Conservation (phyloP, 441 rosid genomes). For the Sinapis alba region DNA sequence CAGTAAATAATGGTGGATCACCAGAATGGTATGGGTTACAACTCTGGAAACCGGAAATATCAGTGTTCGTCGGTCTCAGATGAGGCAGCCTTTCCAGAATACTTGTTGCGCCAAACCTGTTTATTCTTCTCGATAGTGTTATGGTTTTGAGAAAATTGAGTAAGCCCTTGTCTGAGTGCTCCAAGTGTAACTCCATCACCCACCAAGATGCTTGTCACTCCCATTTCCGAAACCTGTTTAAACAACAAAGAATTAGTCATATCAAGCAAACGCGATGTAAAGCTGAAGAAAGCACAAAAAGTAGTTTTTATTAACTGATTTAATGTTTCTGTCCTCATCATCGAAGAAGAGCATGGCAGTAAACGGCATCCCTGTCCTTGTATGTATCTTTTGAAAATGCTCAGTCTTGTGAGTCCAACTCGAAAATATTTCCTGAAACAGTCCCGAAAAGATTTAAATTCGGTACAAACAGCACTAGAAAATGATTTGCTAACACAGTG, state of each 20-base stretch:
- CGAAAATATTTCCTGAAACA: constrained; percentile 72
- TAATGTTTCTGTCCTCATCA: constrained; percentile 80
- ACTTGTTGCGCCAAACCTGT: constrained; percentile 63
- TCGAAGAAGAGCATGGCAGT: constrained; percentile 85
- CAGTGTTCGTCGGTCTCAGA: constrained; percentile 45
- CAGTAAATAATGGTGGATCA: not conserved
- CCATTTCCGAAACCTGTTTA: constrained; percentile 81
- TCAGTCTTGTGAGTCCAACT: constrained; percentile 87
- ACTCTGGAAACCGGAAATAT: constrained; percentile 11
- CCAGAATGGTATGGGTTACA: not conserved
- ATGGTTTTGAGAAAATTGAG: constrained; percentile 57
- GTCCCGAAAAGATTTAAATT: not conserved
- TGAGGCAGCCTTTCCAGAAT: constrained; percentile 53
- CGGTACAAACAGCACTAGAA: not conserved
- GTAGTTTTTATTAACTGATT: constrained; percentile 50
- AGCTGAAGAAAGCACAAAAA: not conserved
- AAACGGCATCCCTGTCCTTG: constrained; percentile 71
- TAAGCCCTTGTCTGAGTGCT: constrained; percentile 70
- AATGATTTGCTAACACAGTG: not conserved
- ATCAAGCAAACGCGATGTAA: not conserved
- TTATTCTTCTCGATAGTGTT: constrained; percentile 60
- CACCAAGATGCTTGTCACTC: constrained; percentile 80
- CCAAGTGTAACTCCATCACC: constrained; percentile 74
- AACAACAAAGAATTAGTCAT: not conserved
- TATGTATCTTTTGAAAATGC: constrained; percentile 83